phyloP scores from a whole-genome alignment of 192 early-diverging fungal species.

The Rhizophagus clarus region DNA sequence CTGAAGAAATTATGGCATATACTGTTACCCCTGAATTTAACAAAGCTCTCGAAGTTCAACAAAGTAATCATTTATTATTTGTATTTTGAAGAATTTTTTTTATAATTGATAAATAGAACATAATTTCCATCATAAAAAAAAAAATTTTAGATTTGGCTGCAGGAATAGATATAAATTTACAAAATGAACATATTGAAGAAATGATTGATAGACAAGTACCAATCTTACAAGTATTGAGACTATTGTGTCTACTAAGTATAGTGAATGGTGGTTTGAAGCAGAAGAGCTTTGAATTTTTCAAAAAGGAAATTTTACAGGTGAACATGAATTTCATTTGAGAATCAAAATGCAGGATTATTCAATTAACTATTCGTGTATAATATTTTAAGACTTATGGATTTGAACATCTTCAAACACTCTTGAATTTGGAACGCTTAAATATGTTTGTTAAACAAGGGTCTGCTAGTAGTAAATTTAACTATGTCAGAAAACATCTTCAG shows the following conservation, averaged over 20 bases:
- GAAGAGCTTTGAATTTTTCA: constrained; percentile 81
- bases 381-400: constrained; percentile 84
- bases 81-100: background rate
- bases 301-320: constrained; percentile 82
- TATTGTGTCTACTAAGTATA: constrained; percentile 84
- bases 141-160: constrained; percentile 66
- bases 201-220: constrained; percentile 80
- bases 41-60: constrained; percentile 83
- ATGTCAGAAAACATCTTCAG: constrained; percentile 68
- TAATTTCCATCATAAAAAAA: constrained; percentile 35
- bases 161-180: constrained; percentile 62
- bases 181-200: constrained; percentile 85
- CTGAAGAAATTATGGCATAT: constrained; percentile 79
- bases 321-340: background rate
- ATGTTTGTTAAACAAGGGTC: constrained; percentile 60
- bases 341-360: background rate
- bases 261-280: constrained; percentile 82
- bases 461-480: constrained; percentile 54
- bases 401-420: constrained; percentile 84
- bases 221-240: constrained; percentile 71
- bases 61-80: constrained; percentile 55
- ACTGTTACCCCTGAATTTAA: constrained; percentile 86
- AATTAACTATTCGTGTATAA: background rate
- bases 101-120: constrained; percentile 24
- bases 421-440: constrained; percentile 71